A percentile compares a stretch with the other conserved stretches of the same genome.
These are phyloP conservation scores for Chionographis japonica DNA, from an alignment of 106 monocot species.

Conservation along the genomic window DNA sequence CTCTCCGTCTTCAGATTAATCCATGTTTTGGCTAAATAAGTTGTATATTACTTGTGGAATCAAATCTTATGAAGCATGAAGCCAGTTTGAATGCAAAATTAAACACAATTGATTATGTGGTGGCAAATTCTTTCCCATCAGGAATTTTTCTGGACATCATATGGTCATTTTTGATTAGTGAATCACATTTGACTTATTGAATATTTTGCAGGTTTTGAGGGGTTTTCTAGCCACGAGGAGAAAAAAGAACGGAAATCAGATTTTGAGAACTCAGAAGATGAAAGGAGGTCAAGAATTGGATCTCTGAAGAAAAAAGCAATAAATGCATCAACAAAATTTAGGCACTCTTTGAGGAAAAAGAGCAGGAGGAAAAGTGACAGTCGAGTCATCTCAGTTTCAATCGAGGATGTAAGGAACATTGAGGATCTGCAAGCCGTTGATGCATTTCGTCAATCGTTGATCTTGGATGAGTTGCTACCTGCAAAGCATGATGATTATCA, in stretches of 20 bases:
- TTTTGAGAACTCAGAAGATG: conserved; percentile 73
- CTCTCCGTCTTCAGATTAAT: too few species aligned
- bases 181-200: conserved; percentile 5
- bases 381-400: conserved; percentile 37
- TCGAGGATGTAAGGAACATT: conserved; percentile 71
- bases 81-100: too few species aligned
- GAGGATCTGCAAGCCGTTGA: conserved; percentile 73
- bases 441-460: conserved; percentile 56
- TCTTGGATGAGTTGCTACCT: conserved; percentile 67
- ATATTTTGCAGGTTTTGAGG: conserved; percentile 54
- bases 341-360: conserved; percentile 61
- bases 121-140: background rate
- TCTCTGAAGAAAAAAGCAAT: conserved; percentile 71
- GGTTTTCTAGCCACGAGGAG: conserved; percentile 45
- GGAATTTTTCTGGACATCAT: background rate
- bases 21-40: too few species aligned
- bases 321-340: conserved; percentile 69
- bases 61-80: too few species aligned
- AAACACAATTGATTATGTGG: too few species aligned
- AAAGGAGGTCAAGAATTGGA: conserved; percentile 54
- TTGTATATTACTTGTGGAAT: too few species aligned
- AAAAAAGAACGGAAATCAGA: conserved; percentile 63
- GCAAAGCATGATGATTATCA: conserved; percentile 76
- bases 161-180: background rate
- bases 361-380: conserved; percentile 44